Evolutionary conservation across 495 filamentous ascomycete genomes (phyloP).

Genomic region (Penicillium cosmopolitanum): DNA sequence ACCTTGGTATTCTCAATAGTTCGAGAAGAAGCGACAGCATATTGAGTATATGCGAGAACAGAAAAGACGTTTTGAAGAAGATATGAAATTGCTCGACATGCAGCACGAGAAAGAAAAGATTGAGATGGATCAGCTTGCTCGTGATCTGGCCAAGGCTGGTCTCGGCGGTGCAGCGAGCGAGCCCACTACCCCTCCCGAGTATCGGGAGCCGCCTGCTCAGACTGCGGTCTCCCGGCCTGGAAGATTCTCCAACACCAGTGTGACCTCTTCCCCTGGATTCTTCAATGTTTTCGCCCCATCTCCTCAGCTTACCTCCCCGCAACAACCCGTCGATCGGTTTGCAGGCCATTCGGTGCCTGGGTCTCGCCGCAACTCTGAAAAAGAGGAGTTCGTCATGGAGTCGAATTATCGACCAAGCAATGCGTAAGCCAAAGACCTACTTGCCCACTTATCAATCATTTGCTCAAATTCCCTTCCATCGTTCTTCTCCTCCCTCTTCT

Average conservation of each 20-base stretch:
- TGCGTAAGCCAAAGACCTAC: conserved; percentile 39
- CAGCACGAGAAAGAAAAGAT: conserved; percentile 78
- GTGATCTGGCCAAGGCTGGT: conserved; percentile 67
- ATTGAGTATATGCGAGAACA: conserved; percentile 85
- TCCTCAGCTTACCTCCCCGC: conserved; percentile 63
- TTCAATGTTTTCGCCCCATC: conserved; percentile 76
- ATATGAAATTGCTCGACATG: conserved; percentile 83
- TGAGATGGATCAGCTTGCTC: conserved; percentile 80
- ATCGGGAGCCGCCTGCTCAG: conserved; percentile 75
- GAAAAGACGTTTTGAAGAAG: conserved; percentile 80
- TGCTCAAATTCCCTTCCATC: too few relatives aligned
- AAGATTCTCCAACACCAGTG: conserved; percentile 80
- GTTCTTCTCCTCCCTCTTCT: neutral
- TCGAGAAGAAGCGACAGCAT: conserved; percentile 89
- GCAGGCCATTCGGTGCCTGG: conserved; percentile 82
- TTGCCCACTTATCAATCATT: neutral
- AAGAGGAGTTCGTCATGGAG: conserved; percentile 46
- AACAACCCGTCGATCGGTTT: conserved; percentile 49
- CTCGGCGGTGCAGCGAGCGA: conserved; percentile 81
- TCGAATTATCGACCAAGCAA: conserved; percentile 40
- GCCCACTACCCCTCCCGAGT: conserved; percentile 96
- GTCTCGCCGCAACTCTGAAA: conserved; percentile 69
- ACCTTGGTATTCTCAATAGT: conserved; percentile 50
- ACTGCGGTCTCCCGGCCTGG: conserved; percentile 75
- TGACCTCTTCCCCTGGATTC: conserved; percentile 77